Evolutionary conservation across 495 filamentous ascomycete species (phyloP).

Genomic region (Podospora fimiseda): DNA sequence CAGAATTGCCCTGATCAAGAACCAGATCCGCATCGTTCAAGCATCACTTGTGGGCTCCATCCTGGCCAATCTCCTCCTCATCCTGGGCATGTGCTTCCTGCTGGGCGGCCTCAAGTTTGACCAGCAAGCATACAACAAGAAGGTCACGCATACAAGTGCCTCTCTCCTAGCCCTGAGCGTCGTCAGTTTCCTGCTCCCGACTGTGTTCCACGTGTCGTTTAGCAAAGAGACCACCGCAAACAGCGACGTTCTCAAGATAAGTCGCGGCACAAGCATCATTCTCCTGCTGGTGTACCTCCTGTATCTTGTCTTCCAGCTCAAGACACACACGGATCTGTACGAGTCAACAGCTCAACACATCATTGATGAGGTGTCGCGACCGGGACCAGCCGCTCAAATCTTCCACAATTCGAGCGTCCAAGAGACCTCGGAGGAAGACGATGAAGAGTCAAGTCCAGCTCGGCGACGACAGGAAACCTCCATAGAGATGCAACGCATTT

Average conservation of each 20-base stretch:
- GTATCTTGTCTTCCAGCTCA: conserved; percentile 86
- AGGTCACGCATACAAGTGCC: conserved; percentile 91
- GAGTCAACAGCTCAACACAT: conserved; percentile 82
- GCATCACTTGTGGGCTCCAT: conserved; percentile 84
- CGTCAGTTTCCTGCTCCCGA: conserved; percentile 77
- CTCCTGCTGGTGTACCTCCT: conserved; percentile 76
- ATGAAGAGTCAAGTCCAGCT: conserved; percentile 53
- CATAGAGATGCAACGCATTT: not conserved
- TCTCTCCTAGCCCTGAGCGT: conserved; percentile 86
- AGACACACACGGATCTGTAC: conserved; percentile 87
- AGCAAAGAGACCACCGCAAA: conserved; percentile 56
- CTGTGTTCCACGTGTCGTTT: conserved; percentile 88
- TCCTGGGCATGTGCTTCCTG: conserved; percentile 85
- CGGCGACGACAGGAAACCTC: conserved; percentile 45
- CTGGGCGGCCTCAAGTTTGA: conserved; percentile 79
- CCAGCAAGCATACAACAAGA: conserved; percentile 94
- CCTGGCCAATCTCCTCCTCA: conserved; percentile 77
- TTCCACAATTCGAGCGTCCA: conserved; percentile 64
- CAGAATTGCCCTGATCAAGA: conserved; percentile 63
- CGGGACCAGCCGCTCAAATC: conserved; percentile 75
- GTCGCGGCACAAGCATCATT: conserved; percentile 84
- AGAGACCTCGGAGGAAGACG: conserved; percentile 57
- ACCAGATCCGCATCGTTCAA: conserved; percentile 86
- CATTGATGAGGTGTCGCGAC: conserved; percentile 81
- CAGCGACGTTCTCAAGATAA: conserved; percentile 66